These are phyloP conservation scores for Sporothrix sp. DNA, from an alignment of 2,329 filamentous ascomycete species.

Conservation along the genomic window DNA sequence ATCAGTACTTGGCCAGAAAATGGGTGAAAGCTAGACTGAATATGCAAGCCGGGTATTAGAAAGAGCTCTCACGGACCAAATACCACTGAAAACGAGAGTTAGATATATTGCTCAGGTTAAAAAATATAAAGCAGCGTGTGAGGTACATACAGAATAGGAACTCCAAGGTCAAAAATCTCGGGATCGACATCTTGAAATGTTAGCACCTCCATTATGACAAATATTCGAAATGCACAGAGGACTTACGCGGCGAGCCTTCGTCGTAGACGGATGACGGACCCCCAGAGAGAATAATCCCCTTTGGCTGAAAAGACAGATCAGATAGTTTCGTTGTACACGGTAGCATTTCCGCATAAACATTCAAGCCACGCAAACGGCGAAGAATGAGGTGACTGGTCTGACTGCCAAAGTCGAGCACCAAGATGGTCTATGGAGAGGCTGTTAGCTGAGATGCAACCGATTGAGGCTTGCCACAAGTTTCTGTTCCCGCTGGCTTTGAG, in stretches of 20 bases:
- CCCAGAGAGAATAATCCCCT: conserved; percentile 63
- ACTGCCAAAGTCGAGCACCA: conserved; percentile 62
- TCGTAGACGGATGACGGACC: conserved; percentile 28
- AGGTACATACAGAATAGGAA: conserved; percentile 22
- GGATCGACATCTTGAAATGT: conserved; percentile 56
- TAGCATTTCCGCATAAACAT: conserved; percentile 69
- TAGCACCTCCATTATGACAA: not conserved
- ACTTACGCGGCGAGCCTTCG: conserved; percentile 26
- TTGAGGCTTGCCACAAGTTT: not conserved
- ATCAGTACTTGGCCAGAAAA: too few relatives aligned
- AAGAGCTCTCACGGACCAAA: too few relatives aligned
- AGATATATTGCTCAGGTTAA: not conserved
- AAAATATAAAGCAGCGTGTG: not conserved
- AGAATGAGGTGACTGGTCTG: conserved; percentile 69
- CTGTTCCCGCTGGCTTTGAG: not conserved
- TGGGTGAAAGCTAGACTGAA: too few relatives aligned
- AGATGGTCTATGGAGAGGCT: conserved; percentile 44
- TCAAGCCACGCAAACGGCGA: conserved; percentile 64
- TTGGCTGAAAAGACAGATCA: conserved; percentile 69
- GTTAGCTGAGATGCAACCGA: not conserved
- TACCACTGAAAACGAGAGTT: not conserved
- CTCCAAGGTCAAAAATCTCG: conserved; percentile 56
- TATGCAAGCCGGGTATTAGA: too few relatives aligned
- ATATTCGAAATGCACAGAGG: not conserved
- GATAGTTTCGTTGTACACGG: conserved; percentile 74